Percentiles rank a stretch among this genome's conserved stretches.
These are phyloP conservation scores for Pestalotiopsis sp. DNA, from an alignment of 2,329 filamentous ascomycete species.

Conservation along the genomic window DNA sequence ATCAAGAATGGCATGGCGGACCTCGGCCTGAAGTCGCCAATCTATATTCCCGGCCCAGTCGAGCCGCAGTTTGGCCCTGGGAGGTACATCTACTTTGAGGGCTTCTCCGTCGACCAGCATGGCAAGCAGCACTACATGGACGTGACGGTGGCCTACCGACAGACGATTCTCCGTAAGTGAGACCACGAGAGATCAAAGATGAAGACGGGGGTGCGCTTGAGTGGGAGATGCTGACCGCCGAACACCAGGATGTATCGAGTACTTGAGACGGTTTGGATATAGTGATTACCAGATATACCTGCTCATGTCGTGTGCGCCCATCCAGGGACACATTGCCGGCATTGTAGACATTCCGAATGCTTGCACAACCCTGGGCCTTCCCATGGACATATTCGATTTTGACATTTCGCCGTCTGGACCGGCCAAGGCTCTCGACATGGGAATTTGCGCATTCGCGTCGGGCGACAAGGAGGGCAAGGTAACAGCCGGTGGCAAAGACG, in stretches of 20 bases:
- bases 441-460: constrained; percentile 67
- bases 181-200: neutral
- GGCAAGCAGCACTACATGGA: constrained; percentile 92
- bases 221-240: neutral
- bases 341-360: constrained; percentile 92
- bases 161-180: constrained; percentile 67
- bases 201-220: neutral
- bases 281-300: constrained; percentile 81
- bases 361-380: constrained; percentile 85
- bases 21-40: constrained; percentile 78
- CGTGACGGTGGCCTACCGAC: constrained; percentile 82
- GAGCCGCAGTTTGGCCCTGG: constrained; percentile 87
- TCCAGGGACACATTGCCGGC: constrained; percentile 86
- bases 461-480: constrained; percentile 48
- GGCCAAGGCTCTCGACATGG: constrained; percentile 63
- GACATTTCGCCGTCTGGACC: constrained; percentile 74
- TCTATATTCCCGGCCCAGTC: constrained; percentile 85
- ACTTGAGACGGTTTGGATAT: constrained; percentile 74
- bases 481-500: constrained; percentile 47
- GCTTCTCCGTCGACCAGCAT: constrained; percentile 85
- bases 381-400: constrained; percentile 95
- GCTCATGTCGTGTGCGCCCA: constrained; percentile 80
- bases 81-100: constrained; percentile 82
- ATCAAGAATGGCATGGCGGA: constrained; percentile 80
- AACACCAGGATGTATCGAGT: constrained; percentile 69